phyloP scores from a whole-genome alignment of 148 eudicot genomes.

The Pouteria glomerata region DNA sequence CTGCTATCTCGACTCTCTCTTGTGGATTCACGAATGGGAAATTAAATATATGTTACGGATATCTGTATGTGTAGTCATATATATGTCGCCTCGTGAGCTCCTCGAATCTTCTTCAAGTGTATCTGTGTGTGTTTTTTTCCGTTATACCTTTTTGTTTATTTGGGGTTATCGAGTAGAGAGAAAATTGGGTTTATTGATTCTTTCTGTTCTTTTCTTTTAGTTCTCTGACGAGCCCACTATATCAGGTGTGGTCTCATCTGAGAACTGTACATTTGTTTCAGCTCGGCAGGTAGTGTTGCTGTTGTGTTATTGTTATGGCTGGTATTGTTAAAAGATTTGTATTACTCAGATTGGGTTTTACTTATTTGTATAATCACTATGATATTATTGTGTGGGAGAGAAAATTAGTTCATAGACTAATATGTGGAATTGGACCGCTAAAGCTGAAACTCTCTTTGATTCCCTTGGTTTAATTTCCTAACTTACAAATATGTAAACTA shows the following conservation, averaged over 20 bases:
- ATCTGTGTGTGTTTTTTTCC: not conserved
- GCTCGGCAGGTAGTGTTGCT: not conserved
- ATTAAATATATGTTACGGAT: not conserved
- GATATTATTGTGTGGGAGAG: too few relatives aligned
- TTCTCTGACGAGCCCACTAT: not conserved
- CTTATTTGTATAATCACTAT: not conserved
- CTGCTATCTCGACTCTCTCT: too few relatives aligned
- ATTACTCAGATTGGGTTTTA: not conserved
- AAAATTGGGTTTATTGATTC: not conserved
- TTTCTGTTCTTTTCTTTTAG: not conserved
- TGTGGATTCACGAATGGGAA: not conserved
- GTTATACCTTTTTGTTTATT: not conserved
- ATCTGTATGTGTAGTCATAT: not conserved
- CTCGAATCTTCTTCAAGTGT: not conserved
- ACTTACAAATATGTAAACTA: not conserved
- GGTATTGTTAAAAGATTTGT: not conserved
- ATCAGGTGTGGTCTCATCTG: not conserved
- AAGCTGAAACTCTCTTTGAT: not conserved
- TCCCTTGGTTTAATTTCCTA: not conserved
- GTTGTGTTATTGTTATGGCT: not conserved
- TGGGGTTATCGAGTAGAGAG: not conserved
- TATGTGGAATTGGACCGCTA: not conserved
- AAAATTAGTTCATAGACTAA: not conserved
- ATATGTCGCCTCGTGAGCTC: not conserved
- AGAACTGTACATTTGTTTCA: not conserved